Base-by-base conservation (phyloP, 2,329 filamentous ascomycete genomes). In the Ophiocordyceps robertsii region DNA sequence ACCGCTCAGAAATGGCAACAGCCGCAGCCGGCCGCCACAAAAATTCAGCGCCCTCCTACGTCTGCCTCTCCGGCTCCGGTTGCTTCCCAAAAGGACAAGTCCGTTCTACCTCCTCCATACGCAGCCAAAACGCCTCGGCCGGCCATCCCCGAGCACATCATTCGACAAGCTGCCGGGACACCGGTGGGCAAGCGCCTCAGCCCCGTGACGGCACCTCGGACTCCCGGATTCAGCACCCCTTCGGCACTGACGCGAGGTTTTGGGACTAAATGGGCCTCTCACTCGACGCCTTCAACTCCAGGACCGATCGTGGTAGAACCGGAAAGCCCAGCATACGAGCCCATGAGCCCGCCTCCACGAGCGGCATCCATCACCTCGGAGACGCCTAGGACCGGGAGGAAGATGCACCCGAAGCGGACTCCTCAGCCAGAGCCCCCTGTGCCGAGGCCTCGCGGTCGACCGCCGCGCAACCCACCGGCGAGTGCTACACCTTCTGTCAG, bases 201-300 rank as follows among this genome's bases (percentile, higher is more conserved):
- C 32, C 56, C 54, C 16, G 53, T 58, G 14, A 48, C 57, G 10
- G 46, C 48, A 29, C 61, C 64, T 14, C 58, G 58, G 14, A 66
- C 64, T 0, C 64, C 64, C 7, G 47, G 56, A 11, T 52, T 56
- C 31, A 51, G 50, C 12, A 55, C 51, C n/a, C 54, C 55, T 5
- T 41, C 45, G 12, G 51, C 57, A 13, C 44, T 63, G 21, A 54
- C 52, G 1, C 53, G 57, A 37, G 62, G 62, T 0, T 62, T 65
- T 44, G 75, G 73, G 37, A 82, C 77, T 0, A 73, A 71, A 51
- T 82, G 77, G 77, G 72, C 66, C 3, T 62, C 70, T 14, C 67
- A 64, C 6, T 69, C 73, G 7, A 77, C 74, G 1, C 72, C 74
- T 4, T 75, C 75, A 5, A 82, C 77, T 2, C 77, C 77, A 2